Conservation (phyloP, 495 filamentous ascomycete species). For the Acidomyces sp. region DNA sequence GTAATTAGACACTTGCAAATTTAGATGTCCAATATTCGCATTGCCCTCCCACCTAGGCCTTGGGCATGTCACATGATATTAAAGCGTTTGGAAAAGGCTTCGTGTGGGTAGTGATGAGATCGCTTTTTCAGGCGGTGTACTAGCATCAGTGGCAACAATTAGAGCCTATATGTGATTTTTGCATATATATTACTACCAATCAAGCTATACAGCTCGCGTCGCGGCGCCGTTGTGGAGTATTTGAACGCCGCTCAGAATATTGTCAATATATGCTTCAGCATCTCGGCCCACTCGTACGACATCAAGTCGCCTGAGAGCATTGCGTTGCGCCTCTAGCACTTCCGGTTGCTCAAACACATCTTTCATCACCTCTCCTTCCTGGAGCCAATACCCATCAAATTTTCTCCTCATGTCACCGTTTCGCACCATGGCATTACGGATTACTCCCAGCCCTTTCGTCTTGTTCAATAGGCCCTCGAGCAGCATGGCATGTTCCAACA, state of each 20-base stretch:
- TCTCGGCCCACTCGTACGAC: slow-evolving; percentile 38
- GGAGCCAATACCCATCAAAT: slow-evolving; percentile 47
- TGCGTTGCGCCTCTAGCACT: slow-evolving; percentile 41
- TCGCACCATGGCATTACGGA: slow-evolving; percentile 46
- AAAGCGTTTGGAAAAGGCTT: neutral
- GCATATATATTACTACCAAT: no score
- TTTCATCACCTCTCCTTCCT: slow-evolving; percentile 28
- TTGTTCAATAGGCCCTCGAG: slow-evolving; percentile 37
- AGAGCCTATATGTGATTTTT: no score
- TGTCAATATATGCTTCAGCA: slow-evolving; percentile 40
- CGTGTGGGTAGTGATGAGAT: neutral
- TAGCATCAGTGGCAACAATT: no score
- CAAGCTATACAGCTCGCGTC: no score
- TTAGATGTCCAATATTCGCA: no score
- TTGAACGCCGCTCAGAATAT: slow-evolving; percentile 1
- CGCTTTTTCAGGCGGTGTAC: no score
- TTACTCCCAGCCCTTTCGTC: slow-evolving; percentile 40
- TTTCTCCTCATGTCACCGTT: slow-evolving; percentile 40
- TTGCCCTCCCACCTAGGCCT: no score
- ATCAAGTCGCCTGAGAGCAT: slow-evolving; percentile 37
- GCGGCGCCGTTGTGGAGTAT: no score
- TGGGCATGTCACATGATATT: neutral
- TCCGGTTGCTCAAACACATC: slow-evolving; percentile 38
- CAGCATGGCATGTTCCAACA: slow-evolving; percentile 32
- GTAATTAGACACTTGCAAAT: no score